A percentile compares a stretch with the other conserved stretches of the same genome.
These are phyloP conservation scores for Neurospora intermedia DNA, from an alignment of 495 filamentous ascomycete genomes.

Conservation along the genomic window DNA sequence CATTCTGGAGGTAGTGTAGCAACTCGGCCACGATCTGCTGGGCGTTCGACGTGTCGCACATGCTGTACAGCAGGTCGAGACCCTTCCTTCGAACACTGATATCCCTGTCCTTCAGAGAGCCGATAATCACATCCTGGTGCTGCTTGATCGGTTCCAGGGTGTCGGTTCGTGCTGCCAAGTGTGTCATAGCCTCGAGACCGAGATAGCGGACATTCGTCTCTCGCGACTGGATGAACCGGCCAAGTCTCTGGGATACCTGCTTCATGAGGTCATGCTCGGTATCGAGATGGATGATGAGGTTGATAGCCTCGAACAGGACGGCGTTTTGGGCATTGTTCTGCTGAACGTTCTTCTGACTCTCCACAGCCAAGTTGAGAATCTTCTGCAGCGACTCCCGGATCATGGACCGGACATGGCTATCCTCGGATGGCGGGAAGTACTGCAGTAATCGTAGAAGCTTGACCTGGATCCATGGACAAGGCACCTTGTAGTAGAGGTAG, in stretches of 20 bases:
- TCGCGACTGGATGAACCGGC: slow-evolving; percentile 91
- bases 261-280: slow-evolving; percentile 93
- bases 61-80: slow-evolving; percentile 95
- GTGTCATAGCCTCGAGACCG: slow-evolving; percentile 95
- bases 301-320: slow-evolving; percentile 96
- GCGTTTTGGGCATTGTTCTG: slow-evolving; percentile 99
- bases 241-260: slow-evolving; percentile 86
- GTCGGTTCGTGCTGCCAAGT: slow-evolving; percentile 88
- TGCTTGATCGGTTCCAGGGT: slow-evolving; percentile 97
- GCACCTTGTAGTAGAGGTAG: slow-evolving; percentile 98
- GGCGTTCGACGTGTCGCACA: slow-evolving; percentile 93
- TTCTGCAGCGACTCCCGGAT: slow-evolving; percentile 86
- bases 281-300: slow-evolving; percentile 97
- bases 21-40: slow-evolving; percentile 89
- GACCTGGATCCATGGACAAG: slow-evolving; percentile 97
- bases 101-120: slow-evolving; percentile 87
- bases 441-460: slow-evolving; percentile 86
- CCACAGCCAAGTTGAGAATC: slow-evolving; percentile 81
- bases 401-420: slow-evolving; percentile 81
- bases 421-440: slow-evolving; percentile 94
- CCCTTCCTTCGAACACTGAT: slow-evolving; percentile 96
- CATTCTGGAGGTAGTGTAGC: slow-evolving; percentile 86
- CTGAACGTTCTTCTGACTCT: slow-evolving; percentile 96
- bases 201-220: slow-evolving; percentile 98
- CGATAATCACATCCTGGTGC: slow-evolving; percentile 91